A percentile compares a stretch with the other conserved stretches of the same genome.
Conservation (phyloP, 1,139 yeast species). For the Taphrina communis region DNA sequence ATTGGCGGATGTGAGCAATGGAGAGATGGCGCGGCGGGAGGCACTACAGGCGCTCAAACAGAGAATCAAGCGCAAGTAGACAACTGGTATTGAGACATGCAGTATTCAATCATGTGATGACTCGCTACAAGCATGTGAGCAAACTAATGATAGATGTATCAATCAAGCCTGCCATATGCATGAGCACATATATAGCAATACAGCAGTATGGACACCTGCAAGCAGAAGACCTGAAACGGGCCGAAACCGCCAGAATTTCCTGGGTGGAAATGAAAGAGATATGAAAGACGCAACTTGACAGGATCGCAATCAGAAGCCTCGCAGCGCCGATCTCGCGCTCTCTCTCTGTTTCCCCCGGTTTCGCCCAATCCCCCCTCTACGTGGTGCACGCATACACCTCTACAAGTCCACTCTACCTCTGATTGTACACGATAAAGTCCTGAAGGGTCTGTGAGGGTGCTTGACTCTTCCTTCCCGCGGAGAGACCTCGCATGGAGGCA, state of each 20-base stretch:
- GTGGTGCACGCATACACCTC: background rate
- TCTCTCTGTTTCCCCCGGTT: background rate
- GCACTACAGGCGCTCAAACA: constrained; percentile 21
- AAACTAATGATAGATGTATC: too few species aligned
- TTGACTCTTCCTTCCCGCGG: background rate
- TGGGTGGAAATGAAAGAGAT: background rate
- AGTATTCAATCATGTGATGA: too few species aligned
- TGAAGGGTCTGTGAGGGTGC: too few species aligned
- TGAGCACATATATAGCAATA: too few species aligned
- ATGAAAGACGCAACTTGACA: background rate
- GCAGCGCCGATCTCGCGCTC: background rate
- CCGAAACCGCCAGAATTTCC: too few species aligned
- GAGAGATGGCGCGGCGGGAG: constrained; percentile 18
- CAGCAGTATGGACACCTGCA: too few species aligned
- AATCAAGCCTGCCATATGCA: too few species aligned
- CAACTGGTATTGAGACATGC: too few species aligned
- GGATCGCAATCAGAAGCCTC: background rate
- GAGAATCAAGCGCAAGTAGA: constrained; percentile 5
- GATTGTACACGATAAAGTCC: too few species aligned
- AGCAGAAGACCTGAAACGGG: too few species aligned
- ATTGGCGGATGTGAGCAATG: constrained; percentile 26
- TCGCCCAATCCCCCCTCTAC: background rate
- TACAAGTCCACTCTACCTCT: background rate
- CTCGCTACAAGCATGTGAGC: too few species aligned
- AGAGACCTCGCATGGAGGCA: constrained; percentile 5